Percentiles rank a stretch among this genome's conserved stretches.
Conservation (phyloP, 2,329 filamentous ascomycete species). For the Penicillium hordei region DNA sequence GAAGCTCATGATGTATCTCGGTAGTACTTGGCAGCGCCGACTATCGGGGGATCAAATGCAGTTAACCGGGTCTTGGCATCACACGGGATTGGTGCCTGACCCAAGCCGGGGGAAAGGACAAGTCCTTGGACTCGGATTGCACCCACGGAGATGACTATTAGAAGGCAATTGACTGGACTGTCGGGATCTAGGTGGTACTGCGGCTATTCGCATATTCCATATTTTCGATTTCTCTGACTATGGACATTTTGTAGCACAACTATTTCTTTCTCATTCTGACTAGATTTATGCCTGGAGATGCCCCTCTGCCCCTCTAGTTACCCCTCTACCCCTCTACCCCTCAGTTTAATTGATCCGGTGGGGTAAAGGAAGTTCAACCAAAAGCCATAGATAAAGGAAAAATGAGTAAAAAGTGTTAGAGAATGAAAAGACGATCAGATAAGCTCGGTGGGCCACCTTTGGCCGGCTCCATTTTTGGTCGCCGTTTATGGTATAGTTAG, state of each 20-base stretch:
- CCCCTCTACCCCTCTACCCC: slow-evolving; percentile 2
- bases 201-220: not conserved
- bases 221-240: not conserved
- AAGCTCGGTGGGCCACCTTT: slow-evolving; percentile 4
- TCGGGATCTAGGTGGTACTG: not conserved
- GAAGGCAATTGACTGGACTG: not conserved
- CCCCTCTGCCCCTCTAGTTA: not conserved
- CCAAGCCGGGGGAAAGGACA: not conserved
- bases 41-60: slow-evolving; percentile 7
- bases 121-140: not conserved
- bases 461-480: not conserved
- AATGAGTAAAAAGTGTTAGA: slow-evolving; percentile 12
- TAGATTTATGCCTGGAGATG: not conserved
- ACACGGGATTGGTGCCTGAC: slow-evolving; percentile 7
- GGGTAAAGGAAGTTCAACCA: not conserved
- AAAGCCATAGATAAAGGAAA: slow-evolving; percentile 1
- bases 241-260: not conserved
- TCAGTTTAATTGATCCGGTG: not conserved
- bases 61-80: slow-evolving; percentile 5
- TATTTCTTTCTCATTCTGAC: not conserved
- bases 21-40: slow-evolving; percentile 1
- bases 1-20: not conserved
- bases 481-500: slow-evolving; percentile 12
- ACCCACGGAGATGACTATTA: slow-evolving; percentile 4
- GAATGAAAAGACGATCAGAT: slow-evolving; percentile 12